phyloP scores from a whole-genome alignment of 164 flowering plant genomes.

The Nymphaea colorata region DNA sequence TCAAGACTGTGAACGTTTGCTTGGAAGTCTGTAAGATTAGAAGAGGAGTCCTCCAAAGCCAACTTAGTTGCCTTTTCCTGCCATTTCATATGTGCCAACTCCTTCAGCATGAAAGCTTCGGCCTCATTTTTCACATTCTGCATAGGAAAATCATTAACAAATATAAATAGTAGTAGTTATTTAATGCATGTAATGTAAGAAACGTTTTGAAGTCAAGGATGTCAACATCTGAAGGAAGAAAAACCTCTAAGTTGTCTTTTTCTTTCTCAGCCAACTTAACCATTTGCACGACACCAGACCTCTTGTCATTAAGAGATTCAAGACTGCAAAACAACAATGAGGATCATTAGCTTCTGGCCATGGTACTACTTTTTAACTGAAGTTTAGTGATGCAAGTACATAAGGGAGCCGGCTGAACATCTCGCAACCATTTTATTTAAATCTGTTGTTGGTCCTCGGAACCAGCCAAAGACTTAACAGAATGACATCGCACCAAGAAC shows the following conservation, averaged over 20 bases:
- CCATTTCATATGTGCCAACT: slow-evolving; percentile 78
- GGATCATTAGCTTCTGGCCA: background rate
- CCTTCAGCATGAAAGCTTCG: slow-evolving; percentile 88
- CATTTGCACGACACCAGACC: slow-evolving; percentile 94
- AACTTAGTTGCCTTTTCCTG: slow-evolving; percentile 78
- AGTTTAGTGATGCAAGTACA: too few species aligned
- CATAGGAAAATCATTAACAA: background rate
- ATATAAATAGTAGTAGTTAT: background rate
- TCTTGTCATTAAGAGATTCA: slow-evolving; percentile 73
- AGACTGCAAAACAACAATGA: slow-evolving; percentile 28
- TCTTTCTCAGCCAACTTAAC: slow-evolving; percentile 97
- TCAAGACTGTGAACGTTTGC: slow-evolving; percentile 43
- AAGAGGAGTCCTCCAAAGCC: slow-evolving; percentile 56
- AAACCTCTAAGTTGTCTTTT: slow-evolving; percentile 84
- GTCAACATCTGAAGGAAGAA: background rate
- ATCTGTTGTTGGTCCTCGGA: too few species aligned
- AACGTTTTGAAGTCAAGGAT: background rate
- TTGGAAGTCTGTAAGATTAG: slow-evolving; percentile 41
- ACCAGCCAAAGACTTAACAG: too few species aligned
- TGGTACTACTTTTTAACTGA: background rate
- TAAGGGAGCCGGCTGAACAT: too few species aligned
- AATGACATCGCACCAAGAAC: slow-evolving; percentile 10
- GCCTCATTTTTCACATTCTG: slow-evolving; percentile 94
- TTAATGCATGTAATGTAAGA: background rate
- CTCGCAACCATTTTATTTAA: too few species aligned